Conservation (phyloP, 2,329 filamentous ascomycete genomes). For the Xylaria sp. region DNA sequence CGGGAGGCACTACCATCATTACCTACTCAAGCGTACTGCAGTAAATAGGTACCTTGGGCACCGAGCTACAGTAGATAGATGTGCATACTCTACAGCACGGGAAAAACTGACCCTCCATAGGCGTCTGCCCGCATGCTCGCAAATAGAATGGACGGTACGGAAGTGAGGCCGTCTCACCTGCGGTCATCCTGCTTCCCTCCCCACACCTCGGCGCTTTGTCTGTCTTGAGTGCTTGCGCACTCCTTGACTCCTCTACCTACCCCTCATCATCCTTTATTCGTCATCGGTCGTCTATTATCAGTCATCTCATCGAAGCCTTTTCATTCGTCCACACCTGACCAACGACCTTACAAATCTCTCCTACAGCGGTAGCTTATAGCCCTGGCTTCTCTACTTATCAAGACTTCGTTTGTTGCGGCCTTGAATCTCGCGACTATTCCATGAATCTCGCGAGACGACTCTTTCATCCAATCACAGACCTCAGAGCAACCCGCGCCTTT, state of each 20-base stretch:
- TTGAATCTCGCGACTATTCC: constrained; percentile 16
- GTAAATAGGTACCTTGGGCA: background rate
- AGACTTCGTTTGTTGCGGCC: background rate
- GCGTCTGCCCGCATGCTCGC: background rate
- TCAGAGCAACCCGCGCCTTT: constrained; percentile 32
- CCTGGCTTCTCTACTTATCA: background rate
- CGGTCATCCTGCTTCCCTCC: background rate
- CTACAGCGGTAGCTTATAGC: background rate
- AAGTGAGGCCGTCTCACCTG: background rate
- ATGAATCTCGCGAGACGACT: constrained; percentile 45
- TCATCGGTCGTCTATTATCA: background rate
- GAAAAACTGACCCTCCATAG: background rate
- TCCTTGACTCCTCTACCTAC: background rate
- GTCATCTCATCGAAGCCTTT: background rate
- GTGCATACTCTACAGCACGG: background rate
- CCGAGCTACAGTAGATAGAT: background rate
- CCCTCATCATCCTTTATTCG: background rate
- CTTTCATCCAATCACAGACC: constrained; percentile 31
- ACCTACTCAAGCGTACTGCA: too few relatives aligned
- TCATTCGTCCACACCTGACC: background rate
- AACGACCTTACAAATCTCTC: background rate
- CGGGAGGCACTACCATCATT: background rate
- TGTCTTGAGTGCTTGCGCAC: background rate
- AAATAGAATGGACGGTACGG: background rate
- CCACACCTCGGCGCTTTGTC: background rate